Percentiles rank a stretch among this genome's conserved stretches.
Evolutionary conservation across 176 grass and related monocot genomes (phyloP).

Genomic region (Oryza longistaminata): DNA sequence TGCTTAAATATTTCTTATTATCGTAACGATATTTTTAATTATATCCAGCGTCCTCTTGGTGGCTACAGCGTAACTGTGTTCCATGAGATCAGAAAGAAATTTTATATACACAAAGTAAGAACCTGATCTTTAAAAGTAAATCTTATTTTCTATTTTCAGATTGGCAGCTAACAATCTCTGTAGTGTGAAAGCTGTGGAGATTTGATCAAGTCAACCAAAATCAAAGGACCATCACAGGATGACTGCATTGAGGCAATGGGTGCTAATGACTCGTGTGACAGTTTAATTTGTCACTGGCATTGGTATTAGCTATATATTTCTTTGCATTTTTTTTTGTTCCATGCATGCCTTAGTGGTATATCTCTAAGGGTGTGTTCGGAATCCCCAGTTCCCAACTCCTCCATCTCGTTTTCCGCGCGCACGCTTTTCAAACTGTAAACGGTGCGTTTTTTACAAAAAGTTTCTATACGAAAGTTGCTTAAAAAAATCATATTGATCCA

Average conservation of each 20-base stretch:
- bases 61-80: slow-evolving; percentile 52
- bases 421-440: too few species aligned
- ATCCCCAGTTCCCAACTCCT: too few species aligned
- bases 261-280: slow-evolving; percentile 37
- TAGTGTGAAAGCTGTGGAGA: slow-evolving; percentile 64
- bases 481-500: too few species aligned
- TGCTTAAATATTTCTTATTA: slow-evolving; percentile 25
- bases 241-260: slow-evolving; percentile 50
- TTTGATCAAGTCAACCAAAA: slow-evolving; percentile 46
- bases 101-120: slow-evolving; percentile 45
- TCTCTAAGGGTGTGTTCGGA: neutral
- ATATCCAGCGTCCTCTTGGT: slow-evolving; percentile 59
- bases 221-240: slow-evolving; percentile 46
- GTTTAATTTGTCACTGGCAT: slow-evolving; percentile 51
- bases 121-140: slow-evolving; percentile 25
- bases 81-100: slow-evolving; percentile 49
- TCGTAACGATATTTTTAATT: slow-evolving; percentile 20
- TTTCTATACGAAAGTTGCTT: too few species aligned
- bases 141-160: slow-evolving; percentile 26
- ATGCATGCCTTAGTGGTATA: neutral
- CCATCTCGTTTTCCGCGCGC: too few species aligned
- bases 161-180: slow-evolving; percentile 30
- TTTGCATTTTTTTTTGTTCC: slow-evolving; percentile 4
- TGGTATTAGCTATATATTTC: slow-evolving; percentile 49
- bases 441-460: too few species aligned